These are phyloP conservation scores for Neonectria punicea DNA, from an alignment of 2,329 filamentous ascomycete genomes.

Conservation along the genomic window DNA sequence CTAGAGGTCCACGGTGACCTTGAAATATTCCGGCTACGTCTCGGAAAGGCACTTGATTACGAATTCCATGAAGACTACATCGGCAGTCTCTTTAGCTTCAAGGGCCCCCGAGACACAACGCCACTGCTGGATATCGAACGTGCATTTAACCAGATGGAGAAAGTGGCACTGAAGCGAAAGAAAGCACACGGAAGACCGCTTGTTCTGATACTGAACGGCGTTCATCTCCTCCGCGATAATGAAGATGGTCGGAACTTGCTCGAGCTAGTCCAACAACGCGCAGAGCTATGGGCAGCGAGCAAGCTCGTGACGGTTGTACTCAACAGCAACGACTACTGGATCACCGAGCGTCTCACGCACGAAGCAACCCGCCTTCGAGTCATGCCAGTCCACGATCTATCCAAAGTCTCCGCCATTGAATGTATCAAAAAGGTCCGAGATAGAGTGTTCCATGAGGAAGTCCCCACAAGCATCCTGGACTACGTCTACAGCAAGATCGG, in stretches of 20 bases:
- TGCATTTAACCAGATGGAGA: slow-evolving; percentile 79
- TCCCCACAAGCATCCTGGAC: slow-evolving; percentile 53
- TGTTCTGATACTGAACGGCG: slow-evolving; percentile 74
- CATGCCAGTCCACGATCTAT: slow-evolving; percentile 62
- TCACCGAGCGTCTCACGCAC: slow-evolving; percentile 65
- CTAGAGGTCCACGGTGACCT: slow-evolving; percentile 76
- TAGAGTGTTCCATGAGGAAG: slow-evolving; percentile 57
- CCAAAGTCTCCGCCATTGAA: slow-evolving; percentile 58
- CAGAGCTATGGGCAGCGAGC: slow-evolving; percentile 78
- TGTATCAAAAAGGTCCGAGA: slow-evolving; percentile 60
- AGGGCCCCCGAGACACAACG: slow-evolving; percentile 74
- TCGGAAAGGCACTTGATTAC: slow-evolving; percentile 76
- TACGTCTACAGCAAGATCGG: slow-evolving; percentile 65
- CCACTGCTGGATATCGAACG: slow-evolving; percentile 77
- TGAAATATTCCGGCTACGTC: slow-evolving; percentile 77
- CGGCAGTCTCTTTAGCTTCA: slow-evolving; percentile 76
- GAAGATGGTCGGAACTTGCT: slow-evolving; percentile 74
- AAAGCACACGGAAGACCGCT: slow-evolving; percentile 61
- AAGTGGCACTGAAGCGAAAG: slow-evolving; percentile 70
- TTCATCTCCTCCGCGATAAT: slow-evolving; percentile 74
- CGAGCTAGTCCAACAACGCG: slow-evolving; percentile 76
- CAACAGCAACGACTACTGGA: slow-evolving; percentile 70
- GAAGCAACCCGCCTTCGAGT: slow-evolving; percentile 66
- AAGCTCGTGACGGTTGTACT: slow-evolving; percentile 71
- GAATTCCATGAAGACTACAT: slow-evolving; percentile 76